Percentiles rank a stretch among this genome's conserved stretches.
Conservation (phyloP, 345 rosid species). For the Citrus sinensis region DVS_A1.0 CM039165.1:22927501-22928000, state of each 20-base stretch:
- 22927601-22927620: constrained; percentile 95
- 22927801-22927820: constrained; percentile 46
- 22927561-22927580: constrained; percentile 96
- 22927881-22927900: constrained; percentile 96
- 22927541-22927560: constrained; percentile 95
- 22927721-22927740: constrained; percentile 51
- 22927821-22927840: constrained; percentile 60
- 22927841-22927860: constrained; percentile 75
- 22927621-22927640: constrained; percentile 65
- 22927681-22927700: constrained; percentile 56
- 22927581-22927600: constrained; percentile 94
- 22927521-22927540: constrained; percentile 94
- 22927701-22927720: constrained; percentile 36
- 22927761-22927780: constrained; percentile 40
- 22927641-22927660: constrained; percentile 40
- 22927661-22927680: constrained; percentile 65
- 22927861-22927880: constrained; percentile 90
- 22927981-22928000: constrained; percentile 99
- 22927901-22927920: constrained; percentile 97
- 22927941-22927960: constrained; percentile 94
- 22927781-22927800: constrained; percentile 41
- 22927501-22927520: constrained; percentile 85
- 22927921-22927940: constrained; percentile 98
- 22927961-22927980: constrained; percentile 94
- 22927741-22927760: constrained; percentile 32